phyloP scores from a whole-genome alignment of 257 asterid species.

The Sherardia arvensis region DNA sequence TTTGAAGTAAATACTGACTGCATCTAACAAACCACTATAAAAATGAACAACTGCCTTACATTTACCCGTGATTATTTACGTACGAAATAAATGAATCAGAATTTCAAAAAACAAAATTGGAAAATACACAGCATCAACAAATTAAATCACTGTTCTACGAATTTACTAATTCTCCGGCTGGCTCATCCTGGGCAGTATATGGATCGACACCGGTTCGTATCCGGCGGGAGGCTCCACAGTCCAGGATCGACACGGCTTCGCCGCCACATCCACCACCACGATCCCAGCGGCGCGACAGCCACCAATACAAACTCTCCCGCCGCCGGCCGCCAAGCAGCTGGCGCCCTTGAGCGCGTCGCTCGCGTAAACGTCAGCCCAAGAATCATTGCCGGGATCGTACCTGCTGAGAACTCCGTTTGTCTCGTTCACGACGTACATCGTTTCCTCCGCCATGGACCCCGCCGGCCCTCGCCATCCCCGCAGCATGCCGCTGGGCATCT shows the following conservation, averaged over 20 bases:
- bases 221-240: slow-evolving; percentile 53
- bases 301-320: slow-evolving; percentile 58
- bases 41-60: too few relatives aligned
- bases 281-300: slow-evolving; percentile 30
- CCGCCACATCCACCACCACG: slow-evolving; percentile 58
- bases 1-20: too few relatives aligned
- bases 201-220: slow-evolving; percentile 36
- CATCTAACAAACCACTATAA: too few relatives aligned
- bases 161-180: slow-evolving; percentile 1
- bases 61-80: neutral
- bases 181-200: slow-evolving; percentile 55
- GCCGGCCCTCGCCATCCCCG: slow-evolving; percentile 81
- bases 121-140: neutral
- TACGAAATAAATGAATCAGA: neutral
- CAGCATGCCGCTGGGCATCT: slow-evolving; percentile 84
- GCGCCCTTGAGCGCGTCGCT: slow-evolving; percentile 39
- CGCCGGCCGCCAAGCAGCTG: slow-evolving; percentile 40
- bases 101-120: neutral
- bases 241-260: slow-evolving; percentile 30
- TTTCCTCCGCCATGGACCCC: slow-evolving; percentile 68
- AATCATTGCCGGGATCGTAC: slow-evolving; percentile 39
- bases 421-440: slow-evolving; percentile 54
- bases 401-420: slow-evolving; percentile 40
- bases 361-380: slow-evolving; percentile 46
- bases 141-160: neutral